phyloP scores from a whole-genome alignment of 768 basidiomycete species.

The Austroboletus eburneus region DNA sequence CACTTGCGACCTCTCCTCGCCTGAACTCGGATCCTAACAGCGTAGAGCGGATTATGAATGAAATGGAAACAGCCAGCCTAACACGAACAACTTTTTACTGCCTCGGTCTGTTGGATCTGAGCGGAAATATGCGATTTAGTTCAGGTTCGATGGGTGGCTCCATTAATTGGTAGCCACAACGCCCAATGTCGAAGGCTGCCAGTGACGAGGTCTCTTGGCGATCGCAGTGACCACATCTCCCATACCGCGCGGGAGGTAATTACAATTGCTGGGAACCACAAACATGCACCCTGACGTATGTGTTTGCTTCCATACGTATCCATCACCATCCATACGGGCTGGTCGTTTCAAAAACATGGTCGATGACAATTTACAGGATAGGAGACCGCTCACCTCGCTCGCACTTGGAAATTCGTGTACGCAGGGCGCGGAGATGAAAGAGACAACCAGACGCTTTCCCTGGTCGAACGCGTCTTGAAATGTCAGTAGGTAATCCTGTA shows the following conservation, averaged over 20 bases:
- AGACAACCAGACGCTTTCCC: constrained; percentile 2
- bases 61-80: constrained; percentile 10
- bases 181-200: constrained; percentile 1
- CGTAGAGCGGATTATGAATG: constrained; percentile 14
- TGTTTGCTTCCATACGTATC: constrained; percentile 7
- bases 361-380: constrained; percentile 17
- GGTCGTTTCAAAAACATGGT: constrained; percentile 9
- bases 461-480: constrained; percentile 4
- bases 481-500: constrained; percentile 8
- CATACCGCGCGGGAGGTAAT: constrained; percentile 11
- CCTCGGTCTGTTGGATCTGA: constrained; percentile 8
- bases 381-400: constrained; percentile 10
- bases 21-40: constrained; percentile 2
- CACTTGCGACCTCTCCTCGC: constrained; percentile 14
- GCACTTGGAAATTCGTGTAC: constrained; percentile 14
- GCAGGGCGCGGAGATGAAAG: constrained; percentile 23
- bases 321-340: constrained; percentile 15
- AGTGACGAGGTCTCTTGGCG: constrained; percentile 23
- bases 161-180: constrained; percentile 18
- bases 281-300: constrained; percentile 8
- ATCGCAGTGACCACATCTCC: constrained; percentile 15
- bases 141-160: constrained; percentile 10
- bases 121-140: constrained; percentile 1
- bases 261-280: constrained; percentile 4
- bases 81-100: constrained; percentile 14